A percentile compares a stretch with the other conserved stretches of the same genome.
Conservation (phyloP, 257 asterid genomes). For the Nicotiana attenuata region DNA sequence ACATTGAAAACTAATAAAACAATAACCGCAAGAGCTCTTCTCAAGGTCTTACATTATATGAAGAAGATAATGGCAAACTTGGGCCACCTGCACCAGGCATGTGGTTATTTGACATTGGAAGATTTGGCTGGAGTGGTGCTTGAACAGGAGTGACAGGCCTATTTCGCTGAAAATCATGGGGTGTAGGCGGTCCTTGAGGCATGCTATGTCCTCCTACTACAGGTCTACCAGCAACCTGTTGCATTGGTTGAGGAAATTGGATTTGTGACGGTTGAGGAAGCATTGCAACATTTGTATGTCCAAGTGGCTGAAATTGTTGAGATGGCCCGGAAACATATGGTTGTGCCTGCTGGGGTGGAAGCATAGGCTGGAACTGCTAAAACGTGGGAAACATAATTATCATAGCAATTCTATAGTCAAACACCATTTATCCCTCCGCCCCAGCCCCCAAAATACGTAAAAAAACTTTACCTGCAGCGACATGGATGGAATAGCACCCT, state of each 20-base stretch:
- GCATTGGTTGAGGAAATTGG: slow-evolving; percentile 59
- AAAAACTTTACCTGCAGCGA: slow-evolving; percentile 60
- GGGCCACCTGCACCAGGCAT: slow-evolving; percentile 61
- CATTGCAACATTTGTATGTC: slow-evolving; percentile 50
- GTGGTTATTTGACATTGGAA: slow-evolving; percentile 43
- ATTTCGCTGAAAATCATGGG: slow-evolving; percentile 46
- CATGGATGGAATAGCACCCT: slow-evolving; percentile 65
- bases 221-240: slow-evolving; percentile 52
- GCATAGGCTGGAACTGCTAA: slow-evolving; percentile 60
- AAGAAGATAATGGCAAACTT: slow-evolving; percentile 40
- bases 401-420: neutral
- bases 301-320: slow-evolving; percentile 68
- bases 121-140: slow-evolving; percentile 38
- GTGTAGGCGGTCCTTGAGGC: slow-evolving; percentile 56
- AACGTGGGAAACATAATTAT: neutral
- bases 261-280: slow-evolving; percentile 53
- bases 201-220: slow-evolving; percentile 39
- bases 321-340: slow-evolving; percentile 52
- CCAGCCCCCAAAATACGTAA: slow-evolving; percentile 5
- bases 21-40: slow-evolving; percentile 5
- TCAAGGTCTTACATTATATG: slow-evolving; percentile 42
- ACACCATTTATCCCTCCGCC: slow-evolving; percentile 9
- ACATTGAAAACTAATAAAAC: neutral
- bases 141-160: slow-evolving; percentile 43
- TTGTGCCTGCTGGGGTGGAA: slow-evolving; percentile 57